Evolutionary conservation across 2,329 filamentous ascomycete genomes (phyloP), one percentile per base, ranked within the genome.

Genomic region (Colletotrichum zoysiae): DNA sequence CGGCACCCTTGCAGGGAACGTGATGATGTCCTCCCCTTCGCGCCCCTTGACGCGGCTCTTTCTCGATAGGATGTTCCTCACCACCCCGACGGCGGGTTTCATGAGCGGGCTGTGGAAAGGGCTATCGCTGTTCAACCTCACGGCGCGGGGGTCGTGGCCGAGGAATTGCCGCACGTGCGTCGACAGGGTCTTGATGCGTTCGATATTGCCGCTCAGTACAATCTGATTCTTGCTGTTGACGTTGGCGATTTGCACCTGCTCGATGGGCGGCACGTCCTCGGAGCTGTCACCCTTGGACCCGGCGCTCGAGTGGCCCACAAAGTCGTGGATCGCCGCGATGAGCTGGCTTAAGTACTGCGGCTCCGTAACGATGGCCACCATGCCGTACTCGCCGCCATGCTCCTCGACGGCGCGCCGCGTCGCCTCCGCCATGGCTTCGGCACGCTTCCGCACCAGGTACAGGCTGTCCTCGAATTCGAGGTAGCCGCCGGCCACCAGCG

Each of bases 151-250:
- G 81, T 98, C 95, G 79, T 98, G 95, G 14, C 95, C 95, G 12
- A 94, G 90, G 79, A 97, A 98, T 79, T 97, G 94, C 63, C 95
- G 87, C 70, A 98, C 87, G 79, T 98, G 95, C 14, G 93, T 91
- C 65, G 98, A 85, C 23, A 98, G 89, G 68, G 91, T 92, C 77
- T 90, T 91, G 80, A 98, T 97, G 76, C 91, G 88, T 77, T 92
- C 91, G 65, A 98, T 91, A 81, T 91, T 95, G 46, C 95, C 95
- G 78, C 93, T 96, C 64, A 98, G 86, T 63, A 98, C 95, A 77
- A 98, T 97, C 83, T 98, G 95, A 79, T 97, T 97, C 84, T 95
- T 96, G 80, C 92, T 94, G 84, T 98, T 98, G 83, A 97, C 91
- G 82, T 98, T 98, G 71, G 95, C 95, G 76, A 98, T 95, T 75